Evolutionary conservation across 192 early-diverging fungal genomes (phyloP).

Genomic region (Phlyctochytrium arcticum): DNA sequence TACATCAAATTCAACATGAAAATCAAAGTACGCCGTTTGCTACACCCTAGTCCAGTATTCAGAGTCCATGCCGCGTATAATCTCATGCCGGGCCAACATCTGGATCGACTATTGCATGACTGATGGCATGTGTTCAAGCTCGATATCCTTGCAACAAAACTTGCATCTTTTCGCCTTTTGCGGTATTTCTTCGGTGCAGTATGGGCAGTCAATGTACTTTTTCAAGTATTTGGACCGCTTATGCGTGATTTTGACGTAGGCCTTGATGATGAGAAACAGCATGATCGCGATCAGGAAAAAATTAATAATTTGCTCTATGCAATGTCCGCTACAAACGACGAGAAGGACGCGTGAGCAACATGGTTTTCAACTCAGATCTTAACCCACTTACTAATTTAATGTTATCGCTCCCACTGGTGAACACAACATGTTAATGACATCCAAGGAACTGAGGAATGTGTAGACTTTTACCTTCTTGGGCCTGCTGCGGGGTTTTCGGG

Average conservation of each 20-base stretch:
- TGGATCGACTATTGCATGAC: background rate
- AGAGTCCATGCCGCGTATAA: background rate
- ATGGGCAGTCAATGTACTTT: slow-evolving; percentile 18
- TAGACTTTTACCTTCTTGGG: slow-evolving; percentile 5
- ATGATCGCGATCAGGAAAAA: slow-evolving; percentile 57
- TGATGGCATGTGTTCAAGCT: no score
- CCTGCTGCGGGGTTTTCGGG: slow-evolving; percentile 13
- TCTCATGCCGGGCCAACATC: background rate
- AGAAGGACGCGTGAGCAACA: background rate
- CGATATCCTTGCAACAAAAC: slow-evolving; percentile 15
- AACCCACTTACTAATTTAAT: slow-evolving; percentile 22
- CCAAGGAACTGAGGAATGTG: background rate
- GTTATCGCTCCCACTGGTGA: slow-evolving; percentile 22
- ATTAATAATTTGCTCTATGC: slow-evolving; percentile 58
- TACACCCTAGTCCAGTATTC: background rate
- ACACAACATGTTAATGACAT: background rate
- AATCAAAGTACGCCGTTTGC: background rate
- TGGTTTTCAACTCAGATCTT: background rate
- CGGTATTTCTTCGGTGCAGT: slow-evolving; percentile 27
- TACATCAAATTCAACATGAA: no score
- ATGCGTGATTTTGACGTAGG: slow-evolving; percentile 13
- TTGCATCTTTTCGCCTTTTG: slow-evolving; percentile 35
- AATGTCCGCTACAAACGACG: slow-evolving; percentile 24
- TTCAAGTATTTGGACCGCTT: slow-evolving; percentile 14
- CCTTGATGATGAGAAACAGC: slow-evolving; percentile 57